Evolutionary conservation across 2,329 filamentous ascomycete genomes (phyloP).

Genomic region (Pseudogymnoascus sp.): DNA sequence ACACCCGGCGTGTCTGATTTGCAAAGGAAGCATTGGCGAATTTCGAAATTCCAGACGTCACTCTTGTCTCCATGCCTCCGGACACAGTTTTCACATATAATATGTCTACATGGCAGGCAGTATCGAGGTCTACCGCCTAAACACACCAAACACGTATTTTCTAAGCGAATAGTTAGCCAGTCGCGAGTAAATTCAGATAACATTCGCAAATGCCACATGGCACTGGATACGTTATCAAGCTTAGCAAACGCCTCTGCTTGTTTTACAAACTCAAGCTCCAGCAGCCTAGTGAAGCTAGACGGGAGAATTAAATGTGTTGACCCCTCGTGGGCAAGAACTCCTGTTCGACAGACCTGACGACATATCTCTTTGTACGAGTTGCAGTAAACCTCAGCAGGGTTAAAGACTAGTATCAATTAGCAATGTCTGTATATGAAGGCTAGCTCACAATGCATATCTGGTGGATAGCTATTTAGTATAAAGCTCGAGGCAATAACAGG

Average conservation of each 20-base stretch:
- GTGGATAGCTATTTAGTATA: conserved; percentile 18
- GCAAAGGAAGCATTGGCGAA: conserved; percentile 26
- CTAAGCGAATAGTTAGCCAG: conserved; percentile 13
- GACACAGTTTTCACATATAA: conserved; percentile 29
- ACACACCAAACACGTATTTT: conserved; percentile 15
- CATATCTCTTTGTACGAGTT: conserved; percentile 17
- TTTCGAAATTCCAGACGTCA: conserved; percentile 19
- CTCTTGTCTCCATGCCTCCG: conserved; percentile 20
- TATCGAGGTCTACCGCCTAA: conserved; percentile 14
- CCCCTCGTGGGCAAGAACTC: conserved; percentile 15
- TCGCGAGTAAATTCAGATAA: conserved; percentile 13
- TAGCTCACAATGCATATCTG: conserved; percentile 18
- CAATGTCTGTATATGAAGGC: conserved; percentile 4
- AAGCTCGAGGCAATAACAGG: conserved; percentile 17
- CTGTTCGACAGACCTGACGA: conserved; percentile 14
- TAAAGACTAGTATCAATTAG: conserved; percentile 15
- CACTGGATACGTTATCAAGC: conserved; percentile 10
- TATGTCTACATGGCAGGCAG: conserved; percentile 26
- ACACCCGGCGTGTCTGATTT: conserved; percentile 12
- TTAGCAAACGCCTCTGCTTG: conserved; percentile 13
- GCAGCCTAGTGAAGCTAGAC: conserved; percentile 15
- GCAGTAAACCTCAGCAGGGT: conserved; percentile 14
- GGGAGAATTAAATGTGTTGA: conserved; percentile 16
- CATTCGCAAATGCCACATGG: conserved; percentile 13
- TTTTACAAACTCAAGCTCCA: conserved; percentile 14